phyloP scores from a whole-genome alignment of 176 grass and related monocot species.

The Sorghum bicolor region DNA sequence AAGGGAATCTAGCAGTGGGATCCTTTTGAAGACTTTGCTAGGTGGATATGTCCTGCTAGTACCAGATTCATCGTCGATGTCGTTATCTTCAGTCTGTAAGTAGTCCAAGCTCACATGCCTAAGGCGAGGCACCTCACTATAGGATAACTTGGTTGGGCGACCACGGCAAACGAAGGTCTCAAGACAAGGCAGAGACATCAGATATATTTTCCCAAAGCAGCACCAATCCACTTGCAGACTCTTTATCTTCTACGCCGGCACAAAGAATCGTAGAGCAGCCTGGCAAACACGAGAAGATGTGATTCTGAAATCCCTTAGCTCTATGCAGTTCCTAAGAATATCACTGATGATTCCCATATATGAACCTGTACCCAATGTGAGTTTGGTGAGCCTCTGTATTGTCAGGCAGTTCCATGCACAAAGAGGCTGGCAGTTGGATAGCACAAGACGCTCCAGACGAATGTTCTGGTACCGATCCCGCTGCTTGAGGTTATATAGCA shows the following conservation, averaged over 20 bases:
- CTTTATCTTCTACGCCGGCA: neutral
- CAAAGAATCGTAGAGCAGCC: neutral
- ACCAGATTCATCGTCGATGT: neutral
- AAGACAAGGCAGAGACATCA: constrained; percentile 10
- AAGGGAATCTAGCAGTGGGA: constrained; percentile 3
- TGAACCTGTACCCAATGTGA: neutral
- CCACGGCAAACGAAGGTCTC: constrained; percentile 16
- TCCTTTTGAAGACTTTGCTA: constrained; percentile 27
- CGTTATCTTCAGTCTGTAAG: neutral
- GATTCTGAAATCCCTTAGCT: constrained; percentile 1
- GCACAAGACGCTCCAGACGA: neutral
- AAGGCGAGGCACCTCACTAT: constrained; percentile 8
- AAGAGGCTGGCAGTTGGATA: neutral
- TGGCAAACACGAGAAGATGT: neutral
- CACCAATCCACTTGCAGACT: constrained; percentile 18
- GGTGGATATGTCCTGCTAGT: neutral
- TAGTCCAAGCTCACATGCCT: constrained; percentile 28
- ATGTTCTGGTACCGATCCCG: neutral
- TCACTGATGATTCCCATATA: neutral
- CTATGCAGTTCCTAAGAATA: neutral
- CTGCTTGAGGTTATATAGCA: neutral
- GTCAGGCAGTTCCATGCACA: neutral
- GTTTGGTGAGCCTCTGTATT: constrained; percentile 17
- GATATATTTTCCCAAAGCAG: constrained; percentile 14
- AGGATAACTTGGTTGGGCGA: constrained; percentile 6